Evolutionary conservation across 2,329 filamentous ascomycete species (phyloP).

Genomic region (Paecilomyces formosus): DNA sequence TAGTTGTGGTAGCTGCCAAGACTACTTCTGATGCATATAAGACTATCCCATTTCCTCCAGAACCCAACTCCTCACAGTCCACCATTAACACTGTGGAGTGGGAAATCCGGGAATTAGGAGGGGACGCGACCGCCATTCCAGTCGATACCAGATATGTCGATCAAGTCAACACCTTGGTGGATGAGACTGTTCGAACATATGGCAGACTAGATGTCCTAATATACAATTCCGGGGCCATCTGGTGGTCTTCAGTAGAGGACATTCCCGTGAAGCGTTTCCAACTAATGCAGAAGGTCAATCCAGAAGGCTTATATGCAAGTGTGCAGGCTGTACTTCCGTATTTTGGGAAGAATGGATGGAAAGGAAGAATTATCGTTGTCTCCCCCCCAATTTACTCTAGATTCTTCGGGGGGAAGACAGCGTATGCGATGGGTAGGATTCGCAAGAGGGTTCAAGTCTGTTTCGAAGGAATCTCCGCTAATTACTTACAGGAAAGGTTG

Average conservation of each 20-base stretch:
- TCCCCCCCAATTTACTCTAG: conserved; percentile 78
- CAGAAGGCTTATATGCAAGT: conserved; percentile 66
- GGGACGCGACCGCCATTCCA: conserved; percentile 56
- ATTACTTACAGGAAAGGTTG: conserved; percentile 54
- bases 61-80: conserved; percentile 66
- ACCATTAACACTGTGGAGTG: conserved; percentile 74
- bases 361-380: conserved; percentile 66
- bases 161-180: conserved; percentile 55
- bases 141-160: conserved; percentile 63
- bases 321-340: conserved; percentile 63
- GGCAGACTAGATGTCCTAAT: conserved; percentile 64
- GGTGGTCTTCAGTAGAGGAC: conserved; percentile 68
- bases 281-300: conserved; percentile 68
- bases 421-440: conserved; percentile 58
- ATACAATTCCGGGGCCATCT: conserved; percentile 81
- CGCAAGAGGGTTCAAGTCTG: too few relatives aligned
- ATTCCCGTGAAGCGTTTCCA: conserved; percentile 71
- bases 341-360: conserved; percentile 48
- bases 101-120: conserved; percentile 61
- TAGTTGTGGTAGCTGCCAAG: conserved; percentile 75
- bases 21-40: conserved; percentile 57
- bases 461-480: background rate
- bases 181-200: conserved; percentile 52
- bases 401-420: conserved; percentile 80
- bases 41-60: conserved; percentile 58